phyloP scores from a whole-genome alignment of 1,284 basidiomycete genomes.

The Cronartium ribicola region DNA sequence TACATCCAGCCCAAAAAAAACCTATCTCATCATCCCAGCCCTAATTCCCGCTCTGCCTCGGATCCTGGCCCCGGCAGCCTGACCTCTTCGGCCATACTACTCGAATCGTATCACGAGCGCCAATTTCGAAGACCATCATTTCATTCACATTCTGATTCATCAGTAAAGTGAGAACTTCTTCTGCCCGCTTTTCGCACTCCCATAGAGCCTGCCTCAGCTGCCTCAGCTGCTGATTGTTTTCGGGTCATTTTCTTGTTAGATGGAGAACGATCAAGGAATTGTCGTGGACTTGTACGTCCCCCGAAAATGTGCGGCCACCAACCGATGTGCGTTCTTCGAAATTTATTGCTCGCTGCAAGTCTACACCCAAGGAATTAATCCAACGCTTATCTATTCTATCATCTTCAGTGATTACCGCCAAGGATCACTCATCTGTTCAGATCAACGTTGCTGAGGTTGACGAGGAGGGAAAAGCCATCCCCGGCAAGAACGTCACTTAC shows the following conservation, averaged over 20 bases:
- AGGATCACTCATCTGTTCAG: slow-evolving; percentile 98
- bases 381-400: slow-evolving; percentile 44
- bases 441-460: slow-evolving; percentile 93
- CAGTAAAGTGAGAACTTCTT: background rate
- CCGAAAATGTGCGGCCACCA: slow-evolving; percentile 70
- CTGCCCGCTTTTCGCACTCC: too few relatives aligned
- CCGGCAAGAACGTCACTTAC: slow-evolving; percentile 77
- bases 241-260: slow-evolving; percentile 7
- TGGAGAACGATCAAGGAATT: slow-evolving; percentile 64
- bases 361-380: background rate
- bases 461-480: slow-evolving; percentile 78
- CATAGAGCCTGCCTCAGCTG: too few relatives aligned
- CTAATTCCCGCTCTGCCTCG: background rate
- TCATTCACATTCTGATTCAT: background rate
- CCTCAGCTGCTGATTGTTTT: too few relatives aligned
- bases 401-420: slow-evolving; percentile 95
- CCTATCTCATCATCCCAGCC: background rate
- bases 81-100: background rate
- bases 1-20: background rate
- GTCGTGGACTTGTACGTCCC: slow-evolving; percentile 99
- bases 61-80: background rate
- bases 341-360: background rate
- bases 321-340: slow-evolving; percentile 23
- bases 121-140: background rate
- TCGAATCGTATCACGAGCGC: background rate